Base-by-base conservation (phyloP, 108 stramenopile species). In the Chaetoceros tenuissimus region DNA sequence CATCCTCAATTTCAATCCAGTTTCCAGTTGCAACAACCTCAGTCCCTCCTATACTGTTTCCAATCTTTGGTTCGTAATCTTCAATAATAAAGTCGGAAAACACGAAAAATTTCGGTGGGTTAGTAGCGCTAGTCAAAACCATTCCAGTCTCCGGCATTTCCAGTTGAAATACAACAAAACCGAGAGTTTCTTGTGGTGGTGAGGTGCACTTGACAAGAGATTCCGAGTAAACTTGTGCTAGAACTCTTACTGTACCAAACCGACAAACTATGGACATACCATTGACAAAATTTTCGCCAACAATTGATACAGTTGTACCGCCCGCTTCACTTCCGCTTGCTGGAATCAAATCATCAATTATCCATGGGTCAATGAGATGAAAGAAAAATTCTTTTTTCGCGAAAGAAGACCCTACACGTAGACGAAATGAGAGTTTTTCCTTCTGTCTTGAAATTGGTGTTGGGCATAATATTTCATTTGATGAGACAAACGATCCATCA, bases 231-330 rank as follows among this genome's bases (percentile, higher is more conserved):
- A 40, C 34, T 40, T 10, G 5, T 5, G 34, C 34, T 10, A 13
- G 34, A 5, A 40, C 34, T 13, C 13, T 40, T 10, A 40, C 13
- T 10, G 8, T 40, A 10, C 34, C 34, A 40, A 40, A 40, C 5
- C 34, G 34, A 13, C 34, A 40, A 13, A 5, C 13, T 21, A 73
- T 3, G 2, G 46, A 8, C 16, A 48, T 22, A n/a, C 52, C 30
- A 22, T 28, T 51, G 3, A 68, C 28, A 24, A 73, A 73, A n/a
- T 66, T 63, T 64, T 68, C 68, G 16, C 72, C 72, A 55, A 63
- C n/a, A 27, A 73, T 57, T 24, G 67, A 46, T 26, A 68, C 24
- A 17, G 57, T 22, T 47, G 72, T 73, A 16, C 72, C 67, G 19
- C 63, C 62, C 24, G 28, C 21, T 22, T 63, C 3, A 22, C 59